Evolutionary conservation across 805 yeast genomes (phyloP).

Genomic region (Candida methanosorbosa): DNA sequence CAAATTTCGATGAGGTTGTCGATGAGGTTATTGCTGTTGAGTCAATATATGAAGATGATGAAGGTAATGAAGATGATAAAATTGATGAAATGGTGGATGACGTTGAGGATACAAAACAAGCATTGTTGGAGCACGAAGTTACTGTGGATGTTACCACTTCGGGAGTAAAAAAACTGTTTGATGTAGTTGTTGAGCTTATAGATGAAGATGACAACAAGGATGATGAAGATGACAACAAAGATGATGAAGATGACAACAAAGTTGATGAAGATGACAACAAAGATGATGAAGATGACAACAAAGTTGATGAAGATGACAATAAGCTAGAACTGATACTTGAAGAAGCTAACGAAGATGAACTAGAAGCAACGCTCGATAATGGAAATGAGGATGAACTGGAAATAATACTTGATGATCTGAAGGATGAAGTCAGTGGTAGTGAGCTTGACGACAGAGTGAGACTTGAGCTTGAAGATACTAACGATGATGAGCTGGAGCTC

Average conservation of each 20-base stretch:
- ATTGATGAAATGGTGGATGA: not conserved
- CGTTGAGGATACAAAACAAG: not conserved
- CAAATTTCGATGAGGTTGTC: too few relatives aligned
- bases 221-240: not conserved
- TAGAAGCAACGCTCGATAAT: not conserved
- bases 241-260: not conserved
- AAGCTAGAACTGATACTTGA: not conserved
- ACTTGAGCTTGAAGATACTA: not conserved
- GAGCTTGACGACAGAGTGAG: not conserved
- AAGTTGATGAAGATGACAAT: not conserved
- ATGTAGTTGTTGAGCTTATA: too few relatives aligned
- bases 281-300: not conserved
- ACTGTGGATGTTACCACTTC: not conserved
- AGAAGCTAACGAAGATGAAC: not conserved
- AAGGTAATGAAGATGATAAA: not conserved
- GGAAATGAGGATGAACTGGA: not conserved
- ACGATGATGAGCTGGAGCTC: too few relatives aligned
- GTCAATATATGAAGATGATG: not conserved
- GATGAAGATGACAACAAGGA: not conserved
- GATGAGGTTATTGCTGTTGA: constrained; percentile 1
- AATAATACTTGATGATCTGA: not conserved
- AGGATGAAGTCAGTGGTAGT: not conserved
- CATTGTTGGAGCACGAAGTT: not conserved
- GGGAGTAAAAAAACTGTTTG: not conserved
- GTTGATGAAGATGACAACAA: not conserved